Percentiles rank a stretch among this genome's conserved stretches.
These are phyloP conservation scores for Neopestalotiopsis clavispora DNA, from an alignment of 2,329 filamentous ascomycete genomes.

Conservation along the genomic window DNA sequence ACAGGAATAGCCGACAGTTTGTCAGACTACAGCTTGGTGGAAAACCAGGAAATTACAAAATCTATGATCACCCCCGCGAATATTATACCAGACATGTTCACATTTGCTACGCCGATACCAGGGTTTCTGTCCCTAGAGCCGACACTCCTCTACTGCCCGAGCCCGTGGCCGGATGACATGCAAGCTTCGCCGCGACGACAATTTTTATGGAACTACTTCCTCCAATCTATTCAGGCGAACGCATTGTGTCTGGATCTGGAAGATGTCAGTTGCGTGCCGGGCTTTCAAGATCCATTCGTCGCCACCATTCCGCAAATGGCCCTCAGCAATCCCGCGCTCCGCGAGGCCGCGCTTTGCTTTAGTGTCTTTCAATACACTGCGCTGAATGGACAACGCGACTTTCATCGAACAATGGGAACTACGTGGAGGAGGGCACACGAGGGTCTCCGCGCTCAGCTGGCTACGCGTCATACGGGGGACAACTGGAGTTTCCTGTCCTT, in stretches of 20 bases:
- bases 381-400: neutral
- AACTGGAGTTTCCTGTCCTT: neutral
- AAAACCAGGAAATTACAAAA: neutral
- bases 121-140: neutral
- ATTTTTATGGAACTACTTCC: neutral
- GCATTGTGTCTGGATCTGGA: neutral
- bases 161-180: neutral
- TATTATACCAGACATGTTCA: neutral
- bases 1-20: neutral
- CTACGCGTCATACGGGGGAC: neutral
- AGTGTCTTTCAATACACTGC: neutral
- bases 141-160: neutral
- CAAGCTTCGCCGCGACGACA: neutral
- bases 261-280: neutral
- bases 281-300: neutral
- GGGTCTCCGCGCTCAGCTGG: neutral
- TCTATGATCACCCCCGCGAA: neutral
- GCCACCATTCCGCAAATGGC: neutral
- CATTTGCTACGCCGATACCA: neutral
- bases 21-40: too few relatives aligned
- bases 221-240: neutral
- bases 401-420: neutral
- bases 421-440: neutral
- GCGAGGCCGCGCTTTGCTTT: neutral
- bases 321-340: neutral